These are phyloP conservation scores for Candida glucosophila DNA, from an alignment of 1,139 yeast species.

Conservation along the genomic window DNA sequence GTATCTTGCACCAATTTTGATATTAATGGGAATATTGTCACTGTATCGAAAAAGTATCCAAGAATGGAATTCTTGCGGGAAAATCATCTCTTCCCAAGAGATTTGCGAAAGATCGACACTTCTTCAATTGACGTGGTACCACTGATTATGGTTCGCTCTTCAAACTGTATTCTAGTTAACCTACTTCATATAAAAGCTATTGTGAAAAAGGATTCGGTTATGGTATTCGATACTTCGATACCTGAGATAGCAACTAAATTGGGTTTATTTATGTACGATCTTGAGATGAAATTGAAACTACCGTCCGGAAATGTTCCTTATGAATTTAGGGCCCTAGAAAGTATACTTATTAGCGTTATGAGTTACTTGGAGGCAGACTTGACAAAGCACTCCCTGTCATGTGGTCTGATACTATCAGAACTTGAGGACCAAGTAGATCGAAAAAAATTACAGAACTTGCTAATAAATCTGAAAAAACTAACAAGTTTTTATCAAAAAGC, in stretches of 20 bases:
- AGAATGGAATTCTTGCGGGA: conserved; percentile 67
- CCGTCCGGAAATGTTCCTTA: conserved; percentile 36
- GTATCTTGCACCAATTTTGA: conserved; percentile 74
- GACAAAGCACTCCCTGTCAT: conserved; percentile 60
- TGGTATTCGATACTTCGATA: conserved; percentile 70
- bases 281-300: conserved; percentile 67
- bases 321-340: conserved; percentile 86
- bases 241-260: conserved; percentile 49
- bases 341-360: conserved; percentile 77
- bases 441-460: conserved; percentile 67
- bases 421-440: conserved; percentile 82
- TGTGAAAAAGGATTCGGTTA: conserved; percentile 70
- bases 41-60: conserved; percentile 70
- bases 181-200: conserved; percentile 81
- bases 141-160: conserved; percentile 66
- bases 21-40: conserved; percentile 57
- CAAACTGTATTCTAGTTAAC: conserved; percentile 68
- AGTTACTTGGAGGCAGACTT: conserved; percentile 80
- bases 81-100: conserved; percentile 75
- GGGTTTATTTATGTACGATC: conserved; percentile 77
- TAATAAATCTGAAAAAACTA: conserved; percentile 74
- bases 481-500: conserved; percentile 82
- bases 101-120: conserved; percentile 79
- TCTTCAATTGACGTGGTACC: conserved; percentile 88
- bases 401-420: conserved; percentile 73